phyloP scores from a whole-genome alignment of 208 protist genomes.

The Strigomonas oncopelti region DNA sequence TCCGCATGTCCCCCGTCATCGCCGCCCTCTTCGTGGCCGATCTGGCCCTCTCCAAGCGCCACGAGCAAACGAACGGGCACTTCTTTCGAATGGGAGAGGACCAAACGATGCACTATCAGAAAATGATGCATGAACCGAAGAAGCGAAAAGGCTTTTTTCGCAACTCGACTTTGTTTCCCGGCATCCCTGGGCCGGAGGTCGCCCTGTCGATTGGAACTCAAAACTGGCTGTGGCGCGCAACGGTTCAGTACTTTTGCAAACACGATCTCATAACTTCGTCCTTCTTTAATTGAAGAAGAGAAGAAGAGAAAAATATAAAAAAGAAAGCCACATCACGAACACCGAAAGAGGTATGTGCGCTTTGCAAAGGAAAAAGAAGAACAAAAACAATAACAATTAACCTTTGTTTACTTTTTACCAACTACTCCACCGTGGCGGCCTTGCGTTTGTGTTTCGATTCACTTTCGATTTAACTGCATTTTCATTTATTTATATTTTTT shows the following conservation, averaged over 20 bases:
- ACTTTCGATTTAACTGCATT: no score
- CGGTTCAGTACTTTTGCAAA: conserved; percentile 30
- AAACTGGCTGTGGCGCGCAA: conserved; percentile 43
- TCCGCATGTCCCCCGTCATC: conserved; percentile 56
- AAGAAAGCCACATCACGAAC: no score
- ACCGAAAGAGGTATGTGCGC: no score
- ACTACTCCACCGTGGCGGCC: no score
- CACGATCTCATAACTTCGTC: background rate
- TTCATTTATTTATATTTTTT: no score
- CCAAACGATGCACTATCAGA: conserved; percentile 31
- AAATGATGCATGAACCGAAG: conserved; percentile 19
- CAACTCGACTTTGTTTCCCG: conserved; percentile 54
- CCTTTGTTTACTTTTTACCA: no score
- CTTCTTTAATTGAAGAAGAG: background rate
- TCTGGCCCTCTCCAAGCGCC: conserved; percentile 47
- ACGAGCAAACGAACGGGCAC: conserved; percentile 54
- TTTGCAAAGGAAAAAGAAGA: no score
- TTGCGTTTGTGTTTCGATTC: no score
- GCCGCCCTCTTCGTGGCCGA: conserved; percentile 56
- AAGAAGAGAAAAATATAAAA: background rate
- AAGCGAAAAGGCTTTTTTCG: conserved; percentile 35
- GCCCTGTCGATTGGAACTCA: conserved; percentile 37
- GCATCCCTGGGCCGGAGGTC: conserved; percentile 41
- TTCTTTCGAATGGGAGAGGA: conserved; percentile 80
- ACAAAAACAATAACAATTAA: no score